Percentiles rank a stretch among this genome's conserved stretches.
These are phyloP conservation scores for Scedosporium apiospermum DNA, from an alignment of 2,329 filamentous ascomycete genomes.

Conservation along the genomic window DNA sequence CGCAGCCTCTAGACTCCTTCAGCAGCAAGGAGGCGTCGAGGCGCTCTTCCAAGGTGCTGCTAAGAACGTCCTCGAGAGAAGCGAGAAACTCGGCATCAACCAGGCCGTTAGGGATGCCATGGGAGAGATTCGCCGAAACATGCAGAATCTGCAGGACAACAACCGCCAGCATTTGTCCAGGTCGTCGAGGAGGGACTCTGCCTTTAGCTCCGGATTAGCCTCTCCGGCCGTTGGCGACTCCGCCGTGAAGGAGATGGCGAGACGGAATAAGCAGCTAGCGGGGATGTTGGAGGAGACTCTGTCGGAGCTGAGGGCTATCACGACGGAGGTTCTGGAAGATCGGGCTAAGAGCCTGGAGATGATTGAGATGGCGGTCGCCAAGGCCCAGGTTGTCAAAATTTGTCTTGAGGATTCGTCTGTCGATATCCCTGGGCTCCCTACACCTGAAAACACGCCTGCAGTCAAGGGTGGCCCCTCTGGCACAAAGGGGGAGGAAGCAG, in stretches of 20 bases:
- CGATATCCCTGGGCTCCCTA: not conserved
- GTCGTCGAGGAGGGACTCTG: conserved; percentile 20
- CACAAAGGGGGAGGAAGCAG: not conserved
- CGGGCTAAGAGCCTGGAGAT: conserved; percentile 39
- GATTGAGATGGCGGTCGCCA: conserved; percentile 51
- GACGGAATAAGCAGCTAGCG: conserved; percentile 57
- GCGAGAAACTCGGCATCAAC: conserved; percentile 71
- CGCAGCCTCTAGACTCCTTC: conserved; percentile 40
- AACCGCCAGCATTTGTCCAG: conserved; percentile 19
- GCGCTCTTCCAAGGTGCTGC: conserved; percentile 67
- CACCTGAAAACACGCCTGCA: not conserved
- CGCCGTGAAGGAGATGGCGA: conserved; percentile 45
- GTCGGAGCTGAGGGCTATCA: conserved; percentile 50
- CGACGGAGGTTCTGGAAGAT: conserved; percentile 38
- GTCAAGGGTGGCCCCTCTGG: not conserved
- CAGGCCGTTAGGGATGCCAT: conserved; percentile 73
- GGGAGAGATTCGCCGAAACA: conserved; percentile 68
- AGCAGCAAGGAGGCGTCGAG: conserved; percentile 53
- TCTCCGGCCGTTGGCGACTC: conserved; percentile 8
- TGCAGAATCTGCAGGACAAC: conserved; percentile 32
- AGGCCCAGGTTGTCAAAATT: conserved; percentile 54
- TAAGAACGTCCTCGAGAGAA: conserved; percentile 61
- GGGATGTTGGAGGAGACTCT: conserved; percentile 60
- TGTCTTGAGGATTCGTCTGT: conserved; percentile 50
- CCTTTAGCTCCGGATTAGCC: conserved; percentile 23